Evolutionary conservation across 2,329 filamentous ascomycete genomes (phyloP), one percentile per base, ranked within the genome.

Genomic region (Coniochaeta prunicola): DNA sequence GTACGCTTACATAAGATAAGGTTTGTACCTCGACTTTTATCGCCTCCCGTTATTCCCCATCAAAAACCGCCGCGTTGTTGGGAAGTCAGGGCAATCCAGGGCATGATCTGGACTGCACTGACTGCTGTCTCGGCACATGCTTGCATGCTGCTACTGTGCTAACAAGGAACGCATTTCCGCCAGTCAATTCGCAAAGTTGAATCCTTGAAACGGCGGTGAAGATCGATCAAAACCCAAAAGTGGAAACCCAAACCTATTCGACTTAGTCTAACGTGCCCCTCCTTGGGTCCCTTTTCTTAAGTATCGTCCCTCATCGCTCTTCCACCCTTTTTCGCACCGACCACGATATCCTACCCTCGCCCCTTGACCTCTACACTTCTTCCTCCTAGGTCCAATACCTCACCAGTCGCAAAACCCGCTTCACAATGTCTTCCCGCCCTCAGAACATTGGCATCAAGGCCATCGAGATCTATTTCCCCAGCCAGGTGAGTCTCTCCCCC

Each of bases 371-470:
- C 28, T 6, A 54, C 28, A 34, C 33, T 24, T n/a, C 30, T 21
- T 34, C 6, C 28, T 55, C 21, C 21, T 50, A 24, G 45, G 19
- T 50, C 45, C 45, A 26, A 30, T 28, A 17, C 7, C 24, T 21
- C 9, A 15, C 2, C 13, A 21, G n/a, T 17, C 2, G 31, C 3
- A 13, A 19, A 53, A 30, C 53, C 17, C 8, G 3, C 26, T 30
- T 19, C 69, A 78, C 62, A 60, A 92, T 92, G 89, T 83, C 88
- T 71, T 74, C 86, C 67, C 87, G 89, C 77, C 89, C 90, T 65
- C 86, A 92, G 76, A 93, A 93, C 78, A 88, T 94, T 76, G 90
- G 90, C 83, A 92, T 94, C 74, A 93, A 94, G 81, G 90, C 89
- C 88, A 90, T 94, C 76, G 90, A 94, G 74, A 85, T 94, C 72